Evolutionary conservation across 257 asterid genomes (phyloP).

Genomic region (Linaria vulgaris): DNA sequence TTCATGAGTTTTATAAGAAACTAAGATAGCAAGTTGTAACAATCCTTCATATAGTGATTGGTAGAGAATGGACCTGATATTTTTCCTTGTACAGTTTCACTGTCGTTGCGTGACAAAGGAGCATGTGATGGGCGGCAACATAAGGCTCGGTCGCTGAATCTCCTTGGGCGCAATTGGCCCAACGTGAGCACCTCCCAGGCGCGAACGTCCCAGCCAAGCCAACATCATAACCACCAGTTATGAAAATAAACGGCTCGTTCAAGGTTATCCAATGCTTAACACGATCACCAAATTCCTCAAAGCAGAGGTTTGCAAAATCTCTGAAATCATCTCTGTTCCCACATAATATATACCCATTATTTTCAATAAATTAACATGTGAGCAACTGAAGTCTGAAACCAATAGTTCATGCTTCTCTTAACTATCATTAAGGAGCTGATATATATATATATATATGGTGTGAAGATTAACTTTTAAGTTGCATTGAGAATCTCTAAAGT

Average conservation of each 20-base stretch:
- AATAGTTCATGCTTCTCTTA: no score
- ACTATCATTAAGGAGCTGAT: no score
- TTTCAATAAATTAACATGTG: no score
- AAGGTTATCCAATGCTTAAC: constrained; percentile 60
- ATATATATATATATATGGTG: no score
- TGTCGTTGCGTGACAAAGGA: constrained; percentile 49
- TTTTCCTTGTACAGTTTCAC: constrained; percentile 41
- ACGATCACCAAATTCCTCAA: constrained; percentile 61
- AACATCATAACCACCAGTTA: constrained; percentile 47
- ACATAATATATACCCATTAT: no score
- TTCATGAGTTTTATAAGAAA: no score
- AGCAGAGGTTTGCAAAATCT: constrained; percentile 50
- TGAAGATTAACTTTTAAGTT: no score
- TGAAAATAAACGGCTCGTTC: constrained; percentile 43
- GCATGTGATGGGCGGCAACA: constrained; percentile 47
- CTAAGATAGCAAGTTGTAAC: no score
- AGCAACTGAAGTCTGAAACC: no score
- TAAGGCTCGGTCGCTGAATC: constrained; percentile 64
- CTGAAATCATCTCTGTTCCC: constrained; percentile 46
- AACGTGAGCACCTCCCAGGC: constrained; percentile 55
- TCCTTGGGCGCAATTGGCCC: constrained; percentile 45
- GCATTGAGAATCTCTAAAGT: no score
- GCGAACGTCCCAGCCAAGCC: constrained; percentile 32
- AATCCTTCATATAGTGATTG: no score
- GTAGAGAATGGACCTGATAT: constrained; percentile 41